A percentile compares a stretch with the other conserved stretches of the same genome.
phyloP scores from a whole-genome alignment of 768 basidiomycete species.

The Mycena galericulata region DNA sequence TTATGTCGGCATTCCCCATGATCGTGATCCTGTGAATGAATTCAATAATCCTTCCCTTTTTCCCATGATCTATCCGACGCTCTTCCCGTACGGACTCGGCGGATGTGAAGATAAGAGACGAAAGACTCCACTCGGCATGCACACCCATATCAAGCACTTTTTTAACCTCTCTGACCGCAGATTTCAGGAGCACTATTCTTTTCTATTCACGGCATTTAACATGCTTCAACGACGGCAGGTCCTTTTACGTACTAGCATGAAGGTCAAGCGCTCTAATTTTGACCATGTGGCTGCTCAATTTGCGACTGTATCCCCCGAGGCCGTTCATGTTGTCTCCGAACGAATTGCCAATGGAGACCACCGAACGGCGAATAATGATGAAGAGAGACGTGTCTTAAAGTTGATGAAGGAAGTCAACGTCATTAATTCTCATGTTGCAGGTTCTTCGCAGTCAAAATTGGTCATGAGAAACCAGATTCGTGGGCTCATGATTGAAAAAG shows the following conservation, averaged over 20 bases:
- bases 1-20: slow-evolving; percentile 38
- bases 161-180: slow-evolving; percentile 28
- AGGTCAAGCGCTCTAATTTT: slow-evolving; percentile 35
- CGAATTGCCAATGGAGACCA: slow-evolving; percentile 14
- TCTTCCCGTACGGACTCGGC: slow-evolving; percentile 44
- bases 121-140: slow-evolving; percentile 10
- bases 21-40: slow-evolving; percentile 35
- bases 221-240: slow-evolving; percentile 38
- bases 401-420: slow-evolving; percentile 36
- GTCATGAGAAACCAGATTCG: slow-evolving; percentile 14
- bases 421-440: slow-evolving; percentile 2
- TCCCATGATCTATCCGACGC: slow-evolving; percentile 41
- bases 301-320: slow-evolving; percentile 4
- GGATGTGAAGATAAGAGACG: slow-evolving; percentile 31
- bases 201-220: slow-evolving; percentile 44
- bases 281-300: slow-evolving; percentile 26
- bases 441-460: slow-evolving; percentile 16
- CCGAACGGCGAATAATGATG: slow-evolving; percentile 17
- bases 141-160: slow-evolving; percentile 38
- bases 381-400: slow-evolving; percentile 34
- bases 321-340: background rate
- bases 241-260: slow-evolving; percentile 36
- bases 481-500: slow-evolving; percentile 26
- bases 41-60: slow-evolving; percentile 40
- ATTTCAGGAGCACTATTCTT: slow-evolving; percentile 42